phyloP scores from a whole-genome alignment of 108 stramenopile species.

The Cyclotella choctawhatcheeana region DNA sequence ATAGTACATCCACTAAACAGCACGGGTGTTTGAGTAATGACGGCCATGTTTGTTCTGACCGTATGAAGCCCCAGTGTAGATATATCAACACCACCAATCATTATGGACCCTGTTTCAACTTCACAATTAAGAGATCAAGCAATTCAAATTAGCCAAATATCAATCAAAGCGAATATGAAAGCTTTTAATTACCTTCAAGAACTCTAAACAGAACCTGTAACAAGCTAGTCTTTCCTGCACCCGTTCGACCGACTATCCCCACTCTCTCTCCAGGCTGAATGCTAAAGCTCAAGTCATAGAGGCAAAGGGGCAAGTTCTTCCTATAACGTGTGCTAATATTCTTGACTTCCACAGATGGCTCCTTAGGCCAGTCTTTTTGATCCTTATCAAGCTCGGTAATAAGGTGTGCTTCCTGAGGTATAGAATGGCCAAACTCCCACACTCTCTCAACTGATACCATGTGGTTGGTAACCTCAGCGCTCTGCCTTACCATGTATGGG shows the following conservation, averaged over 20 bases:
- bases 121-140: too few relatives aligned
- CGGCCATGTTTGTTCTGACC: slow-evolving; percentile 80
- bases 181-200: too few relatives aligned
- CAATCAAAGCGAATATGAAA: too few relatives aligned
- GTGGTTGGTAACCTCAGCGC: slow-evolving; percentile 90
- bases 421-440: slow-evolving; percentile 57
- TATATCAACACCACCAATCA: slow-evolving; percentile 87
- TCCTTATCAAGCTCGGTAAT: slow-evolving; percentile 55
- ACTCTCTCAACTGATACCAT: slow-evolving; percentile 93
- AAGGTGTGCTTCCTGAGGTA: slow-evolving; percentile 74
- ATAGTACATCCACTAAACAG: slow-evolving; percentile 91
- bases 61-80: slow-evolving; percentile 81
- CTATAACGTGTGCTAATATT: slow-evolving; percentile 79
- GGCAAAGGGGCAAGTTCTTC: slow-evolving; percentile 63
- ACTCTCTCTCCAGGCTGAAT: slow-evolving; percentile 73
- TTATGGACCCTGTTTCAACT: slow-evolving; percentile 74
- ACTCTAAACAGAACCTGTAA: slow-evolving; percentile 83
- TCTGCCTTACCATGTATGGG: slow-evolving; percentile 10
- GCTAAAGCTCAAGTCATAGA: slow-evolving; percentile 63
- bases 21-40: slow-evolving; percentile 94
- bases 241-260: slow-evolving; percentile 77
- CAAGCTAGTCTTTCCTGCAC: slow-evolving; percentile 68
- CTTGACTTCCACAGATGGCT: slow-evolving; percentile 65
- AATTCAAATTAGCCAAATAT: too few relatives aligned
- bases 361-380: slow-evolving; percentile 67